phyloP scores from a whole-genome alignment of 768 basidiomycete genomes.

The Trametes meyenii region DNA sequence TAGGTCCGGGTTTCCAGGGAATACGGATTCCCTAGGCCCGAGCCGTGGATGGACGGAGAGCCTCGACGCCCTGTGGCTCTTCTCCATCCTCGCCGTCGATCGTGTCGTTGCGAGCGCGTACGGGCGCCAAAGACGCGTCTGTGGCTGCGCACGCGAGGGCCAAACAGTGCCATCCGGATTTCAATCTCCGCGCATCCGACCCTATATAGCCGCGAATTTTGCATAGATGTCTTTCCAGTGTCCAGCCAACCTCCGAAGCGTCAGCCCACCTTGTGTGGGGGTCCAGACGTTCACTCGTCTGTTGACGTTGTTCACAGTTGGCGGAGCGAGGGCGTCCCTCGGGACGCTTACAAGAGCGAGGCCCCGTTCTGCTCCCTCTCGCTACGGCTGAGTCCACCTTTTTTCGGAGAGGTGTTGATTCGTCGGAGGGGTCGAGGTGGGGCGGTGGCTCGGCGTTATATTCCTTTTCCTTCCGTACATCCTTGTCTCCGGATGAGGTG shows the following conservation, averaged over 20 bases:
- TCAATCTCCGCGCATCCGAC: conserved; percentile 19
- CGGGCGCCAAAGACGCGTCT: conserved; percentile 26
- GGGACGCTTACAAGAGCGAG: conserved; percentile 56
- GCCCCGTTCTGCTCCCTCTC: conserved; percentile 41
- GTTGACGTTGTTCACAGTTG: conserved; percentile 76
- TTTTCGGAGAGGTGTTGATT: conserved; percentile 52
- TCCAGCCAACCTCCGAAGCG: conserved; percentile 74
- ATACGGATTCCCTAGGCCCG: conserved; percentile 63
- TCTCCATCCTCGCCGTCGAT: conserved; percentile 20
- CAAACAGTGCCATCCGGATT: conserved; percentile 22
- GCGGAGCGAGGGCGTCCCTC: conserved; percentile 69
- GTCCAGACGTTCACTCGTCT: conserved; percentile 53
- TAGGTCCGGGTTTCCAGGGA: conserved; percentile 65
- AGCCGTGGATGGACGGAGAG: conserved; percentile 49
- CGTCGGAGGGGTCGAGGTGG: conserved; percentile 50
- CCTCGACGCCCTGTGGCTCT: conserved; percentile 42
- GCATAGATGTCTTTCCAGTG: conserved; percentile 47
- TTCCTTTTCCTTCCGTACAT: conserved; percentile 79
- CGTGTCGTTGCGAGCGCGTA: background rate
- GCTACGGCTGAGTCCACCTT: conserved; percentile 49
- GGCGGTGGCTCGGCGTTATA: conserved; percentile 65
- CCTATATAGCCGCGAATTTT: conserved; percentile 35
- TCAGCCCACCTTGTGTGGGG: conserved; percentile 42
- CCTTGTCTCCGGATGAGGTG: conserved; percentile 43
- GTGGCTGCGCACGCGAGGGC: conserved; percentile 25